Base-by-base conservation (phyloP, 768 basidiomycete species). In the Rhodosporidiobolus odoratus region DNA sequence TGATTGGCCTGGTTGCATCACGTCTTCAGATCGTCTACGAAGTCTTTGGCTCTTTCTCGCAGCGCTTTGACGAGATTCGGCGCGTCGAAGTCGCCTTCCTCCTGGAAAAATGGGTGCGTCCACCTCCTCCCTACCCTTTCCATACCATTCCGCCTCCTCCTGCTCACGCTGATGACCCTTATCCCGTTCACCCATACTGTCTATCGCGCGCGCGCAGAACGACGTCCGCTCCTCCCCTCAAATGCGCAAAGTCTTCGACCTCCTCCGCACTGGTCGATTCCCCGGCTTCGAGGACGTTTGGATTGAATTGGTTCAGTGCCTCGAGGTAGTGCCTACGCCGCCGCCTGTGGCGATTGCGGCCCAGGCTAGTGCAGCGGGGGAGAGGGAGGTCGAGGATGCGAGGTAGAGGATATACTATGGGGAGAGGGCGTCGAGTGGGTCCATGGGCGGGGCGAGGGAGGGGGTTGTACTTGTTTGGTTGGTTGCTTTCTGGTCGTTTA, bases 1-100 rank as follows among this genome's bases (percentile, higher is more conserved):
- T 23, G 12, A 25, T 12, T 3, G 9, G 5, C 30, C 7, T 16
- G 30, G 15, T 23, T 6, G 4, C 2, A 4, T 27, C 4, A n/a
- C n/a, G n/a, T 4, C 35, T 25, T 4, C 64, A 73, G 72, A 78
- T 80, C 35, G 79, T 81, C 2, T 79, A 80, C 68, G 82, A 83
- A 66, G 81, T 79, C 4, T 83, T 83, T 65, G 78, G 78, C 9
- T 75, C 78, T 3, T 82, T 83, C 72, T 75, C 77, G 27, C 76
- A 77, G 32, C 78, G 79, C 0, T 83, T 80, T 69, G 81, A 81
- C 48, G 80, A 82, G 62, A 77, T 83, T 37, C 66, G 79, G 13
- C 78, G 78, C 75, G 79, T 81, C 56, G 69, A 79, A 50, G 58
- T 77, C 19, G 74, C 65, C 0, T 75, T 76, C 54, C 66, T 79